These are phyloP conservation scores for Colletotrichum siamense DNA, from an alignment of 2,329 filamentous ascomycete genomes.

Conservation along the genomic window DNA sequence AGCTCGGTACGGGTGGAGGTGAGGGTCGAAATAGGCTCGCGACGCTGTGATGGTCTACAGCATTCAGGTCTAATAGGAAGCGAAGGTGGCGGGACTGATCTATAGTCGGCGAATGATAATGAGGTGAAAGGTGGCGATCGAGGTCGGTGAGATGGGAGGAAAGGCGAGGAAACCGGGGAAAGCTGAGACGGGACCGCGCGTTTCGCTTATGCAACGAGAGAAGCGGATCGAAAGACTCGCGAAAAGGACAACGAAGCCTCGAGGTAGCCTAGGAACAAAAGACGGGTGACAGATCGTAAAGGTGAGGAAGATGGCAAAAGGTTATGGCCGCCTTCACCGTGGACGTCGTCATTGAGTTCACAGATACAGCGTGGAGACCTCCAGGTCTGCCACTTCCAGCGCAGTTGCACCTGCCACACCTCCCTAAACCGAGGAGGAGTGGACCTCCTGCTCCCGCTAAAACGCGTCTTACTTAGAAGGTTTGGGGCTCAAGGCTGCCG, in stretches of 20 bases:
- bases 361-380: background rate
- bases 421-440: background rate
- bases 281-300: background rate
- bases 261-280: background rate
- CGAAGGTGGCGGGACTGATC: background rate
- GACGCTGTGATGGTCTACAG: background rate
- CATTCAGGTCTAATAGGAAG: background rate
- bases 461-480: background rate
- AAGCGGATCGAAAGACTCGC: background rate
- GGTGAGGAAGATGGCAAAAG: background rate
- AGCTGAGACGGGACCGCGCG: slow-evolving; percentile 1
- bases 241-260: background rate
- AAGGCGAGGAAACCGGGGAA: background rate
- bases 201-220: slow-evolving; percentile 6
- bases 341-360: background rate
- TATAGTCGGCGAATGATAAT: background rate
- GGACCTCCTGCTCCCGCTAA: background rate
- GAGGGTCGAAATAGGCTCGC: background rate
- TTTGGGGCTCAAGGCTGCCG: background rate
- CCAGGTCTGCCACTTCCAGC: background rate
- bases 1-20: background rate
- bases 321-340: background rate
- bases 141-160: background rate
- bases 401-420: background rate
- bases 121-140: background rate